Base-by-base conservation (phyloP, 2,329 filamentous ascomycete species). In the Talaromyces sp. region DNA sequence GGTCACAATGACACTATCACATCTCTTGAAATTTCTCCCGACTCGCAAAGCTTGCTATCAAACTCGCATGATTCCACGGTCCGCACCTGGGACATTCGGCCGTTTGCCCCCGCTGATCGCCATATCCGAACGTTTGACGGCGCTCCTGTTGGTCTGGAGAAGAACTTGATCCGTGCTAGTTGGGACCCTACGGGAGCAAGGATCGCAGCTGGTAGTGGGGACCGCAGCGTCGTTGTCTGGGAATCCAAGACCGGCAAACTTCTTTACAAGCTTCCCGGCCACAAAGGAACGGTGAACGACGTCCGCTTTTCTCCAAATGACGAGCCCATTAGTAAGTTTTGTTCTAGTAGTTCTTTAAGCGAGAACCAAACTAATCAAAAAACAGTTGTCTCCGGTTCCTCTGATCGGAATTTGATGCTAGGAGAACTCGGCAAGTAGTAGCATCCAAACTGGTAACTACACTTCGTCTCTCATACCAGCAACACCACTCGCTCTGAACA, bases 11-110 rank as follows among this genome's bases (percentile, higher is more conserved):
- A 99, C 72, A 98, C 93, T 0, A 83, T 99, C 65, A 96, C 93
- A 3, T 96, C 92, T 13, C 81, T 99, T 54, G 84, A 90, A 59
- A 85, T 98, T n/a, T 97, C 93, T 2, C 93, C 95, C 0, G 93
- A 99, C 73, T 90, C 91, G 44, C 93, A 97, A 75, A 90, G 89
- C 0, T 83, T 99, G 3, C 81, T 97, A 4, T 98, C 93, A 2
- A 95, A 96, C 70, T 89, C 92, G 8, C 95, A 97, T 82, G 95
- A 99, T 75, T 92, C 90, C 22, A 96, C 93, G 0, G 95, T 93
- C 42, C 85, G 91, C 69, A 97, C 93, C 19, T 99, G 95, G 95
- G 93, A 99, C 73, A 90, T 99, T 58, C 85, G 93, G 67, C 93
- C 95, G 0, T 99, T 98, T 77, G 93, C 95, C 7, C 92, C 95